Base-by-base conservation (phyloP, 139 green algal species). In the Zygnema circumcarinatum region DNA sequence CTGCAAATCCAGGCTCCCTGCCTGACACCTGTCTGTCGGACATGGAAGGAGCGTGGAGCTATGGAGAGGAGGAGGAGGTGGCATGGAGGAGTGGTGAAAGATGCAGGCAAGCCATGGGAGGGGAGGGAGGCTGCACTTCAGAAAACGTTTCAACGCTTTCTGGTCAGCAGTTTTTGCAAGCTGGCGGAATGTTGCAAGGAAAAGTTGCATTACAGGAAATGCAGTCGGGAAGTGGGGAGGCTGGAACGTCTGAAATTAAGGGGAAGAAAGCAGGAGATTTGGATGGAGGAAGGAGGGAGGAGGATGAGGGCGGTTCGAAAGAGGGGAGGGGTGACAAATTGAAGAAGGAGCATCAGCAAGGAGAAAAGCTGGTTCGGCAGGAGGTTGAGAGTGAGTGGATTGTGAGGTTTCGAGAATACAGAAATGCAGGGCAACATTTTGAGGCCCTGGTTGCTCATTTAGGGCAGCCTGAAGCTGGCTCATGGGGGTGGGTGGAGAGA, bases 401-500 rank as follows among this genome's bases (percentile, higher is more conserved):
- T 32, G 82, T 91, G 20, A 54, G 87, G 25, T 91, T 91, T 75
- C 11, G 20, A 22, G 38, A 29, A 1, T 89, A 91, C 81, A 75
- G 74, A 33, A 74, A 32, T 38, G 87, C 52, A 42, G 81, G 32
- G 22, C 47, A 86, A 56, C 81, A 88, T 36, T 25, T 39, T 39
- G 35, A 41, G 29, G 20, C 22, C 38, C 81, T 91, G 31, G 32
- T 68, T n/a, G 33, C 25, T 33, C 56, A 25, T 0, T 32, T 87
- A 38, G 85, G 85, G 39, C 74, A 74, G 29, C 11, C 7, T 0
- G 41, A 47, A 2, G 2, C 39, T 2, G 86, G 56, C 38, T 47
- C 22, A 1, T 91, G 87, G 80, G 67, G 42, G 1, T 91, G 87
- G 87, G 69, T 91, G 35, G 69, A 89, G 22, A n/a, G 87, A 36